These are phyloP conservation scores for Alloteropsis semialata DNA, from an alignment of 176 grass and related monocot genomes.

Conservation along the genomic window DNA sequence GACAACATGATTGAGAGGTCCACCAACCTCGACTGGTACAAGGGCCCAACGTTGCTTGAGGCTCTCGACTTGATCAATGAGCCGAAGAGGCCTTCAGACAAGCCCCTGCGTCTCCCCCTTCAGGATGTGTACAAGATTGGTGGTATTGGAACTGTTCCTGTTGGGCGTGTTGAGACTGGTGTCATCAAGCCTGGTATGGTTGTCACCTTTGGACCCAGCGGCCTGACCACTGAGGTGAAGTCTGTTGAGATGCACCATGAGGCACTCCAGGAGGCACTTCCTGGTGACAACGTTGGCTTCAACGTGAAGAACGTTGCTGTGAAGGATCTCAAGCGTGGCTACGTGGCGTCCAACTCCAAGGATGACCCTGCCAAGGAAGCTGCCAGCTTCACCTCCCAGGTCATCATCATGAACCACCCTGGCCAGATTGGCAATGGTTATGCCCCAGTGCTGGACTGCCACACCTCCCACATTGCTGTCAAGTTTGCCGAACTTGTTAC, in stretches of 20 bases:
- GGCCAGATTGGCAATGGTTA: slow-evolving; percentile 91
- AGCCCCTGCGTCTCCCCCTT: background rate
- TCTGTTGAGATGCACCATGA: background rate
- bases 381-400: slow-evolving; percentile 79
- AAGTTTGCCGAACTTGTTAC: slow-evolving; percentile 84
- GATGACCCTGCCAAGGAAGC: slow-evolving; percentile 95
- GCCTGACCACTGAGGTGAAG: background rate
- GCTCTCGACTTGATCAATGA: background rate
- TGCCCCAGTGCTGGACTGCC: slow-evolving; percentile 83
- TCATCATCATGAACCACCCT: slow-evolving; percentile 99
- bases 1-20: no score
- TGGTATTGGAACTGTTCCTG: background rate
- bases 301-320: background rate
- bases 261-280: background rate
- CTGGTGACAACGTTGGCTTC: background rate
- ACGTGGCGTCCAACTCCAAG: slow-evolving; percentile 83
- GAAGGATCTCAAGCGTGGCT: slow-evolving; percentile 43
- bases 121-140: background rate
- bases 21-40: no score
- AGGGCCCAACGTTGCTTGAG: background rate
- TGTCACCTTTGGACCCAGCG: background rate
- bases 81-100: background rate
- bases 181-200: background rate
- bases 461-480: slow-evolving; percentile 93
- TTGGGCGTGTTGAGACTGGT: background rate